These are phyloP conservation scores for Colletotrichum costaricense DNA, from an alignment of 2,329 filamentous ascomycete species.

Conservation along the genomic window DNA sequence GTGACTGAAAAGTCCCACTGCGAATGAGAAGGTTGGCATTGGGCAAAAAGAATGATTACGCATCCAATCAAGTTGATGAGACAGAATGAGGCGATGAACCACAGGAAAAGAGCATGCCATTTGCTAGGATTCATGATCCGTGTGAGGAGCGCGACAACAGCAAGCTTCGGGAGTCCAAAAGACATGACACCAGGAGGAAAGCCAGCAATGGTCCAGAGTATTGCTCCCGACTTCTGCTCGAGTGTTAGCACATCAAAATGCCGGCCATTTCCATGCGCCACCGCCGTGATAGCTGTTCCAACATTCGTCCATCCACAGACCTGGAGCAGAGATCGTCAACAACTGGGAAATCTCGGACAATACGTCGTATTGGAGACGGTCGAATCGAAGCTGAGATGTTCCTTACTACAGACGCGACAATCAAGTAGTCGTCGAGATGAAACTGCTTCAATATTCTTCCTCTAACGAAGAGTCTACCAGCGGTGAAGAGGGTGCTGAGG, in stretches of 20 bases:
- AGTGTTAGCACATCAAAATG: conserved; percentile 47
- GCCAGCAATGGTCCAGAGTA: conserved; percentile 49
- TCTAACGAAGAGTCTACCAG: too few relatives aligned
- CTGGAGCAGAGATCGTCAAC: conserved; percentile 34
- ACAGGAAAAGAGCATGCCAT: too few relatives aligned
- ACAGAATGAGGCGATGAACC: too few relatives aligned
- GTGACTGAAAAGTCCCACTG: conserved; percentile 49
- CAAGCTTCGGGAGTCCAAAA: conserved; percentile 47
- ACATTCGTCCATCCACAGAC: conserved; percentile 48
- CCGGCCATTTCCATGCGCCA: conserved; percentile 44
- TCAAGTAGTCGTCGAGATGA: too few relatives aligned
- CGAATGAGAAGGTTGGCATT: conserved; percentile 51
- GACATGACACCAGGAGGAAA: conserved; percentile 52
- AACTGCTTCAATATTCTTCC: too few relatives aligned
- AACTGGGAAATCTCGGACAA: too few relatives aligned
- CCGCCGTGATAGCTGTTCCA: conserved; percentile 5
- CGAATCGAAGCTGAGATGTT: too few relatives aligned
- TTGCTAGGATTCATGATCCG: too few relatives aligned
- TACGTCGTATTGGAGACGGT: too few relatives aligned
- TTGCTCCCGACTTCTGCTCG: conserved; percentile 43
- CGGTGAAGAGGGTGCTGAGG: too few relatives aligned
- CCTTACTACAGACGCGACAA: too few relatives aligned
- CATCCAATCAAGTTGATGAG: conserved; percentile 38
- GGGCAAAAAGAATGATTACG: conserved; percentile 53
- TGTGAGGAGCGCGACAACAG: too few relatives aligned